Evolutionary conservation across 2,329 filamentous ascomycete species (phyloP).

Genomic region (Amylocarpus encephaloides): DNA sequence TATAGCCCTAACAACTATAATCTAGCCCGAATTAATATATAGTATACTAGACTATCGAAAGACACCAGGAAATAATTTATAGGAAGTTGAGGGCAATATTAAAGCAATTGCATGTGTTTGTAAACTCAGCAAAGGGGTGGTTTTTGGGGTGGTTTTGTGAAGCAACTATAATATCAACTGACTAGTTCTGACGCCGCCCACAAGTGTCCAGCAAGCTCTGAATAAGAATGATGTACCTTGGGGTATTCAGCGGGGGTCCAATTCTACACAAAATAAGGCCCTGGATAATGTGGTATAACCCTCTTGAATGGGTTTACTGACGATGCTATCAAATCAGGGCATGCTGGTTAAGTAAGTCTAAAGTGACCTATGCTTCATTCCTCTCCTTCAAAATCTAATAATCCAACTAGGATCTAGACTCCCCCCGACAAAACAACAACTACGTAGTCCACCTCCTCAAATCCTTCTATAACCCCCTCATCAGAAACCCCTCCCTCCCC

Average conservation of each 20-base stretch:
- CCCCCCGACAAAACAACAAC: conserved; percentile 7
- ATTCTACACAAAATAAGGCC: conserved; percentile 10
- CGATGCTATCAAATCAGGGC: conserved; percentile 10
- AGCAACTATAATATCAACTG: too few species aligned
- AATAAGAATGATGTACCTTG: conserved; percentile 6
- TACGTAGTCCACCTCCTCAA: conserved; percentile 30
- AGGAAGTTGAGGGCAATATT: too few species aligned
- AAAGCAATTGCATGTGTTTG: too few species aligned
- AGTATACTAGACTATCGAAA: too few species aligned
- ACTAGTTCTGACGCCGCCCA: too few species aligned
- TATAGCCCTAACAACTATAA: too few species aligned
- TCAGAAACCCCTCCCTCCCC: conserved; percentile 19
- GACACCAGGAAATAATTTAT: too few species aligned
- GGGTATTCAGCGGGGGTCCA: conserved; percentile 1
- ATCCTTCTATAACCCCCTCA: conserved; percentile 21
- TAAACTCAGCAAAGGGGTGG: too few species aligned
- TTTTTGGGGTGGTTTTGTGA: too few species aligned
- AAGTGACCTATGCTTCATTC: neutral
- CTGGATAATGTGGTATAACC: conserved; percentile 10
- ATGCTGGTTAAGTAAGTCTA: conserved; percentile 6
- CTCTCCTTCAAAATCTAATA: neutral
- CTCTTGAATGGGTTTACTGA: conserved; percentile 15
- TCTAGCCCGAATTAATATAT: too few species aligned
- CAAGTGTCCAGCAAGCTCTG: conserved; percentile 19
- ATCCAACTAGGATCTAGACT: neutral